Base-by-base conservation (phyloP, 2,329 filamentous ascomycete species). In the Ceratocystis colombiana region DNA sequence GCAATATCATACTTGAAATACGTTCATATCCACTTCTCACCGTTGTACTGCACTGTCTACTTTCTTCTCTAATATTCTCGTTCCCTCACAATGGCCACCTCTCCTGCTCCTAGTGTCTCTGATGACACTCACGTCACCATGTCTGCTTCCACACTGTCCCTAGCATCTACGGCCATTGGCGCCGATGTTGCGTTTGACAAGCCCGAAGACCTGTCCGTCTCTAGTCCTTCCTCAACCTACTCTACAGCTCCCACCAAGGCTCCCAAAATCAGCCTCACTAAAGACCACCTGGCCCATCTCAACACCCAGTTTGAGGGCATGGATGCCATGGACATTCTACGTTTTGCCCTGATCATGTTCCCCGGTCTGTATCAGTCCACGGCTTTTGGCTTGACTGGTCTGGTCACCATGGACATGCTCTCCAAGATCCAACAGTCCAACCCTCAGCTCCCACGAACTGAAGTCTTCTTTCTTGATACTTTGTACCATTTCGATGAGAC, bases 271-370 rank as follows among this genome's bases (percentile, higher is more conserved):
- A 85, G 87, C 76, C 90, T 99, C 79, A 93, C 90, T 70, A 88
- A 88, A 75, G 84, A 88, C 69, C 93, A 99, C 76, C 81, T 97
- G 71, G 87, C 89, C 72, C 93, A 93, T 76, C 82, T 99, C 75
- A 99, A 99, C 81, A 78, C 85, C 70, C 90, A 96, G 76, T 80
- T 99, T 71, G 89, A 94, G 76, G 84, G 87, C 73, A 88, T 97
- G 76, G 85, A 92, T 74, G 90, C 94, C 69, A 82, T 93, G 82
- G 93, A 96, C 70, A 88, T 97, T 72, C 84, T 99, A 68, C 88
- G 86, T 77, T 96, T 96, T 88, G 90, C 88, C 81, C 88, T 93
- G 74, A 87, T 89, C 71, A 88, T 93, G 71, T 88, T 99, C 72
- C 94, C 94, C 72, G 88, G 88, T 74, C 84, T 97, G 57, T 96